phyloP scores from a whole-genome alignment of 1,284 basidiomycete species.

The Chalciporus piperatoides region DNA sequence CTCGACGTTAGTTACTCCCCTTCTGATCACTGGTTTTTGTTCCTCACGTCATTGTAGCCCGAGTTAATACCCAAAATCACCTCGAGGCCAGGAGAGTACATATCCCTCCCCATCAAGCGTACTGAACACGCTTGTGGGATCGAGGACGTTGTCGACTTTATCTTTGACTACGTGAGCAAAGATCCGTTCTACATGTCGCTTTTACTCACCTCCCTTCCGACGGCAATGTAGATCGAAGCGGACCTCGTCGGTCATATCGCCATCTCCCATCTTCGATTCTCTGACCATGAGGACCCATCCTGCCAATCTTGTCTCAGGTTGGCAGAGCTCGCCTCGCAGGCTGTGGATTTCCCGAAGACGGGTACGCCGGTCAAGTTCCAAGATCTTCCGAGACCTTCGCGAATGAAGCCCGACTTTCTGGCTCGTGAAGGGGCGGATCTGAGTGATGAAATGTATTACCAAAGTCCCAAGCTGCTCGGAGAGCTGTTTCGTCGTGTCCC shows the following conservation, averaged over 20 bases:
- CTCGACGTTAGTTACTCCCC: slow-evolving; percentile 32
- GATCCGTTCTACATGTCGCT: background rate
- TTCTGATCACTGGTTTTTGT: slow-evolving; percentile 5
- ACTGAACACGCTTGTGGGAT: slow-evolving; percentile 38
- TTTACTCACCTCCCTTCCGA: background rate
- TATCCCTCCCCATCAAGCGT: slow-evolving; percentile 32
- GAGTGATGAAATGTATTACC: slow-evolving; percentile 32
- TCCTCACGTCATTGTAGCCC: slow-evolving; percentile 21
- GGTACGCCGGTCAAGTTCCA: slow-evolving; percentile 51
- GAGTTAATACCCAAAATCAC: slow-evolving; percentile 25
- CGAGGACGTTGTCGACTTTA: slow-evolving; percentile 47
- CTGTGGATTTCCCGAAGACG: slow-evolving; percentile 67
- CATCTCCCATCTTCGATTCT: slow-evolving; percentile 60
- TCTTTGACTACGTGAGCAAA: slow-evolving; percentile 43
- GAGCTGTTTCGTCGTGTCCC: slow-evolving; percentile 39
- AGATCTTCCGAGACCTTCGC: slow-evolving; percentile 45
- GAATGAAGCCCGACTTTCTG: slow-evolving; percentile 41
- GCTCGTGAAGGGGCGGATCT: slow-evolving; percentile 36
- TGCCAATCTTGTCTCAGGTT: slow-evolving; percentile 49
- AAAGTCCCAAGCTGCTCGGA: slow-evolving; percentile 38
- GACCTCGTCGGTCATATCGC: slow-evolving; percentile 50
- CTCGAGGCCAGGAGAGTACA: slow-evolving; percentile 37
- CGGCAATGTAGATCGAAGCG: slow-evolving; percentile 44
- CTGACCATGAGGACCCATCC: slow-evolving; percentile 52
- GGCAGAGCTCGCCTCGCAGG: slow-evolving; percentile 64